Evolutionary conservation across 225 moss, liverwort and hornwort genomes (phyloP).

Genomic region (Ulota crispa): DNA sequence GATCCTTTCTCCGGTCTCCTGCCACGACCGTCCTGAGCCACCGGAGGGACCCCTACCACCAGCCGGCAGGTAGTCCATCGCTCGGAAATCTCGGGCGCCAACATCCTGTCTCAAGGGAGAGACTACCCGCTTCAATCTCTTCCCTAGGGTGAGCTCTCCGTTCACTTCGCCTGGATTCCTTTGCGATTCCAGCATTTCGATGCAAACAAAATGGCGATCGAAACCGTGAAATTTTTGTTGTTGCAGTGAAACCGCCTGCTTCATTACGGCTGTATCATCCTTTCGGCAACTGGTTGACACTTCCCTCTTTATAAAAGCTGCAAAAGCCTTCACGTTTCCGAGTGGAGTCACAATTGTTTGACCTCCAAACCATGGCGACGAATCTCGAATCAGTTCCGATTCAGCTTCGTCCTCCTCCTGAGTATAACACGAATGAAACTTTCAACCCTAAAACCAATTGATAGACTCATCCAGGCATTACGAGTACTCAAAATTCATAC

Average conservation of each 20-base stretch:
- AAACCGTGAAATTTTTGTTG: background rate
- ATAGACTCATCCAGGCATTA: background rate
- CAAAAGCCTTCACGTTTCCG: constrained; percentile 23
- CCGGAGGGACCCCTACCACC: background rate
- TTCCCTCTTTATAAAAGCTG: constrained; percentile 19
- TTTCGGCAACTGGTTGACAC: background rate
- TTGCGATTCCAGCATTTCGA: constrained; percentile 37
- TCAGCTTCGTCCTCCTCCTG: constrained; percentile 7
- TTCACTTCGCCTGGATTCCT: background rate
- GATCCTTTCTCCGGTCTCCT: constrained; percentile 5
- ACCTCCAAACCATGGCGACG: constrained; percentile 29
- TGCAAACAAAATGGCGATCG: background rate
- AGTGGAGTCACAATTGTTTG: constrained; percentile 27
- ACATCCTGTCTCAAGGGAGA: constrained; percentile 14
- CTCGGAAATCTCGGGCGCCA: background rate
- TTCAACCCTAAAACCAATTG: background rate
- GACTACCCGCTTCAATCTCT: constrained; percentile 24
- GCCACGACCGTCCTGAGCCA: constrained; percentile 24
- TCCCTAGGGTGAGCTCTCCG: background rate
- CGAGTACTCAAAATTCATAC: background rate
- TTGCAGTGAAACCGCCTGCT: background rate
- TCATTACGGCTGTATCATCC: constrained; percentile 17
- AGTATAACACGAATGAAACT: background rate
- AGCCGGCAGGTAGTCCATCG: constrained; percentile 7
- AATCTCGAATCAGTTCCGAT: background rate